Evolutionary conservation across 345 rosid genomes (phyloP), one percentile per base, ranked within the genome.

Genomic region (Mercurialis annua): DNA sequence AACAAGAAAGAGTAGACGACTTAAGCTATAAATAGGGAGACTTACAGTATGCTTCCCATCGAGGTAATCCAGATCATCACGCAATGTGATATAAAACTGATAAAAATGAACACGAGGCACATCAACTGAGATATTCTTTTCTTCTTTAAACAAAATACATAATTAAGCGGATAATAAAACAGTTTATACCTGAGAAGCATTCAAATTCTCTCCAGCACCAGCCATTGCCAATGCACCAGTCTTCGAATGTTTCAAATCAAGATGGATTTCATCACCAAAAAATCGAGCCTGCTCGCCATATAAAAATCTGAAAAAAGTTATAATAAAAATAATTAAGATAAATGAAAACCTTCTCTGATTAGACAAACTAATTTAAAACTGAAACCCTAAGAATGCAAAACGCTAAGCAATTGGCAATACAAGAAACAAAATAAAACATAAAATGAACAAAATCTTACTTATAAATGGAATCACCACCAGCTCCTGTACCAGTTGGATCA

Each of bases 21-120:
- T 38, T 44, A 49, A 56, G 18, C 4, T 16, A n/a, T n/a, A n/a
- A n/a, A 54, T 20, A 12, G 24, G 14, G 70, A 68, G 20, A 69
- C 97, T 87, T 76, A 91, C 99, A 1, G 96, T 89, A 77, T 89
- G 96, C 86, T 91, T 94, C 65, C 87, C 98, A 42, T 92, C 99
- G n/a, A 91, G 99, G 75, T 91, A 94, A 79, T 91, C 99, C 29
- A 94, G 80, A 67, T 81, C 88, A 80, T 89, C 92, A 31, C 97
- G 92, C 79, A 94, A 69, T 30, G 99, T 89, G 64, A 88, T 73
- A 70, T 89, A 94, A 76, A 94, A 91, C 98, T 94, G 93, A 53
- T 78, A 75, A 59, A 17, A 54, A 63, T 50, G 49, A 34, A 43
- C 8, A 8, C 5, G 44, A 71, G 11, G 65, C 54, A 78, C 50